Percentiles rank a stretch among this genome's conserved stretches.
phyloP scores from a whole-genome alignment of 2,329 filamentous ascomycete species.

The Daldinia eschscholtzii region DNA sequence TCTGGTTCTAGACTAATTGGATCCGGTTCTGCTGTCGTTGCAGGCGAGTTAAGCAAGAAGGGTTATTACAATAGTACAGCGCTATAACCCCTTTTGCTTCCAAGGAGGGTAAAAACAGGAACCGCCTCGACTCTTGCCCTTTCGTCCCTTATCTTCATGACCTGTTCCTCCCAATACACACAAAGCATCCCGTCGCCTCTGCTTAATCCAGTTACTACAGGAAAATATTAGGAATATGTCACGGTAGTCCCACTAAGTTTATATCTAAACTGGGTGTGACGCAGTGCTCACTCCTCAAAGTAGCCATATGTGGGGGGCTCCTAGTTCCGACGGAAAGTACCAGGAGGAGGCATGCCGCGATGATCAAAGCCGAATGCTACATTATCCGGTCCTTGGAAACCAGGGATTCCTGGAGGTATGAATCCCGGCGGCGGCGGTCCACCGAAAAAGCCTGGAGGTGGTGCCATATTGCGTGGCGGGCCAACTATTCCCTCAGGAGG shows the following conservation, averaged over 20 bases:
- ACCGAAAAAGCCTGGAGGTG: slow-evolving; percentile 70
- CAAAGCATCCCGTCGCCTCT: slow-evolving; percentile 10
- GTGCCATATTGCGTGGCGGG: slow-evolving; percentile 60
- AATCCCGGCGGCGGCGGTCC: slow-evolving; percentile 61
- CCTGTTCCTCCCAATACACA: slow-evolving; percentile 28
- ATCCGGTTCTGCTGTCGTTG: neutral
- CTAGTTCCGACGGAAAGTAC: slow-evolving; percentile 57
- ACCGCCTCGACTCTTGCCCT: slow-evolving; percentile 20
- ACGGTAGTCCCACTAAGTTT: neutral
- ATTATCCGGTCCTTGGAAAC: slow-evolving; percentile 67
- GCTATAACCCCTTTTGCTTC: slow-evolving; percentile 25
- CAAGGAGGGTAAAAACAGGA: slow-evolving; percentile 15
- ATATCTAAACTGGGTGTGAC: neutral
- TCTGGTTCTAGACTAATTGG: slow-evolving; percentile 4
- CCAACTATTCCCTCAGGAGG: slow-evolving; percentile 66
- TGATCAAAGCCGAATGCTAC: slow-evolving; percentile 68
- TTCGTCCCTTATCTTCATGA: slow-evolving; percentile 9
- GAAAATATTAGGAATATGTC: slow-evolving; percentile 9
- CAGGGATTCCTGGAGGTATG: slow-evolving; percentile 67
- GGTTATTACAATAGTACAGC: slow-evolving; percentile 46
- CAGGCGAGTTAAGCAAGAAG: slow-evolving; percentile 33
- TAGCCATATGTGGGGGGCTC: neutral
- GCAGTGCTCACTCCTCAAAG: neutral
- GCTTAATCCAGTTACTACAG: slow-evolving; percentile 6
- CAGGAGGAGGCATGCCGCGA: slow-evolving; percentile 66